Conservation (phyloP, 2,329 filamentous ascomycete genomes). For the Claviceps quebecensis region DNA sequence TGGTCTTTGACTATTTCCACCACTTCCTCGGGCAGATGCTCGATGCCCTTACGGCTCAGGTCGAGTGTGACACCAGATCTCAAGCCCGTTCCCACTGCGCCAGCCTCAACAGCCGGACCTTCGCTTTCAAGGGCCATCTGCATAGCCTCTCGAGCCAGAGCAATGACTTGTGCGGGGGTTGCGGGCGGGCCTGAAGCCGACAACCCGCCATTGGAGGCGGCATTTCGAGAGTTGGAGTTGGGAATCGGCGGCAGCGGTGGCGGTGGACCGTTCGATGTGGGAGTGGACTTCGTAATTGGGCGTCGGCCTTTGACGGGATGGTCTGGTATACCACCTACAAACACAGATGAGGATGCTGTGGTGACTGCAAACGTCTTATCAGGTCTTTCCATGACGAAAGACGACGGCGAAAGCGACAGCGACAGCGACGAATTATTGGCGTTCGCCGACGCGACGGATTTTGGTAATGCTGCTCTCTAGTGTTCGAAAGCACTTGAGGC, state of each 20-base stretch:
- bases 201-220: constrained; percentile 31
- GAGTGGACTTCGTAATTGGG: constrained; percentile 23
- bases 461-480: constrained; percentile 1
- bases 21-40: constrained; percentile 56
- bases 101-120: constrained; percentile 46
- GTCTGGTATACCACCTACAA: constrained; percentile 25
- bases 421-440: constrained; percentile 4
- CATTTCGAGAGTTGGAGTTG: constrained; percentile 33
- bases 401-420: constrained; percentile 7
- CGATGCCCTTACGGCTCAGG: constrained; percentile 61
- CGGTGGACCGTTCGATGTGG: constrained; percentile 25
- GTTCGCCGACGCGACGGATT: constrained; percentile 4
- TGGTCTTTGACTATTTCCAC: constrained; percentile 62
- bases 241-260: constrained; percentile 28
- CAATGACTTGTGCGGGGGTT: constrained; percentile 45
- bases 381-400: constrained; percentile 20
- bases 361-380: constrained; percentile 17
- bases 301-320: constrained; percentile 25
- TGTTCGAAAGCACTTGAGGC: constrained; percentile 9
- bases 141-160: constrained; percentile 53
- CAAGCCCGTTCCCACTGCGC: constrained; percentile 42
- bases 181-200: constrained; percentile 40
- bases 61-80: constrained; percentile 66
- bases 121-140: constrained; percentile 52
- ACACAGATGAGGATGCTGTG: constrained; percentile 12